Base-by-base conservation (phyloP, 2,329 filamentous ascomycete genomes). In the Alternaria burnsii region DNA sequence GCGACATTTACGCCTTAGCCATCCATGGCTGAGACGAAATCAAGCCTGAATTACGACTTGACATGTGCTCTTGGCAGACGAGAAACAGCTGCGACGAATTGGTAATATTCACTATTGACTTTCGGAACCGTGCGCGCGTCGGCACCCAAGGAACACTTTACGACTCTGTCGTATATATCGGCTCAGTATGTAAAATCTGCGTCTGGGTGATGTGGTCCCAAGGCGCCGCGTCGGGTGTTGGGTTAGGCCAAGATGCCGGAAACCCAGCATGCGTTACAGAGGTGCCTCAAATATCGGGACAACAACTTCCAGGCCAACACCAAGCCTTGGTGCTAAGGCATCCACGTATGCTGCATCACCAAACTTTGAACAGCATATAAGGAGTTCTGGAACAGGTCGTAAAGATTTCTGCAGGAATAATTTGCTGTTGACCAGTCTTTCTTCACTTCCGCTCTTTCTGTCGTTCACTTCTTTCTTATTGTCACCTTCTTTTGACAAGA, bases 341-440 rank as follows among this genome's bases (percentile, higher is more conserved):
- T 52, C 55, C 52, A 52, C 55, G 34, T 48, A 52, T 46, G 41
- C 52, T 12, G 18, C 26, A 51, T 43, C 36, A 18, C 7, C 22
- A n/a, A 42, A 24, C n/a, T 16, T 40, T 36, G 10, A 36, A 2
- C 12, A 34, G 22, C 10, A 38, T 40, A 18, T 62, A 62, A 63
- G 59, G 55, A 61, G 41, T 28, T 8, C 16, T 2, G n/a, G 53
- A 18, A 5, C 1, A 41, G 10, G 30, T 44, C 11, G 41, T 24
- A 5, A 22, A 20, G 3, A 30, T 7, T 18, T 59, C 16, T n/a
- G 46, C 51, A 68, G 63, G 63, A 65, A 58, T 62, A 54, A 61
- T 56, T 41, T 38, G 56, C 69, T 72, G 69, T 72, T 70, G 68
- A 72, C 60, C 69, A 70, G 69, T 70, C 40, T 66, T 59, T 59